Evolutionary conservation across 208 protist genomes (phyloP), one percentile per base, ranked within the genome.

Genomic region (Leishmania arabica): DNA sequence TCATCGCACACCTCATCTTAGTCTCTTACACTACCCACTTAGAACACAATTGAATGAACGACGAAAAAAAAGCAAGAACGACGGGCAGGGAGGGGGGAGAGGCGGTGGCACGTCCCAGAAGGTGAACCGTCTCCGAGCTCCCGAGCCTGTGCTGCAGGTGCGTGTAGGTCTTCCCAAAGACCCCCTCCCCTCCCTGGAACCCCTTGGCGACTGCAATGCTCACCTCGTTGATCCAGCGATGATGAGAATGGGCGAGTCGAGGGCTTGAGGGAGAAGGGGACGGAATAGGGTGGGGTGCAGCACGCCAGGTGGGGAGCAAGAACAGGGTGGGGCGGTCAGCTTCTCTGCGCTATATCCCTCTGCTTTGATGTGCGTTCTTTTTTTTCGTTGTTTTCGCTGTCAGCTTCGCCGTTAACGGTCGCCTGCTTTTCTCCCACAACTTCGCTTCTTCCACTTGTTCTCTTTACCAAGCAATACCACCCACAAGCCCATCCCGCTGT

Each of bases 1-100:
- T 47, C 40, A 76, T 62, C 51, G 51, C 51, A 45, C 40, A 47
- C 51, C 17, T 76, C 72, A 76, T 45, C 72, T 76, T 76, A 76
- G 51, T n/a, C 51, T 45, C 72, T 76, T 76, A 76, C 34, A 42
- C n/a, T 62, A 45, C 49, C 51, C 72, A 54, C 6, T 76, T 45
- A 76, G 24, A 49, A 54, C n/a, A 37, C 47, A 37, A n/a, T 27
- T 27, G 3, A 58, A 62, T 11, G 34, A 13, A 19, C 40, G 53
- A 76, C n/a, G n/a, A 62, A 13, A 24, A 31, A 27, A 58, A 34
- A 24, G 49, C 8, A 70, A 24, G 37, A 47, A 49, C 17, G 27
- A 71, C 42, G 40, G 8, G 40, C 40, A 34, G 51, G 66, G 8
- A n/a, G 15, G 21, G 68, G 5, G 45, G 3, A 34, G 21, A 47